Base-by-base conservation (phyloP, 192 early-diverging fungal genomes). In the Coemansia sp. region DNA sequence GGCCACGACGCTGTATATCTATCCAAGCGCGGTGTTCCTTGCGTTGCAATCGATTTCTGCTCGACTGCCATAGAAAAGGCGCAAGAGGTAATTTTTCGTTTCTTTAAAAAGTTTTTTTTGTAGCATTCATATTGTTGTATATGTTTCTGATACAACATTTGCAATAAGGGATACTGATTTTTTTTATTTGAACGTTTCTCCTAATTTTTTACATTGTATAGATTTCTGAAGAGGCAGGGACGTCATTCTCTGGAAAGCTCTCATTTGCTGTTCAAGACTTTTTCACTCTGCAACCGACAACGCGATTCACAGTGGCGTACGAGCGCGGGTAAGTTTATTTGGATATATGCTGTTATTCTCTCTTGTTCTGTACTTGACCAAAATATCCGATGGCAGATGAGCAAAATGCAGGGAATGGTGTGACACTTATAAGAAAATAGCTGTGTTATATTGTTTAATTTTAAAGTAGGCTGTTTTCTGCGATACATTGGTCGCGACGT, bases 1-100 rank as follows among this genome's bases (percentile, higher is more conserved):
- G 88, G 91, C 7, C 84, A 90, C 58, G 93, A 95, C 68, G 90
- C 92, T n/a, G 66, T 89, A 65, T 88, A 83, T 60, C 68, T 93
- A 40, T 86, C 90, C 22, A 83, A 77, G n/a, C 66, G 73, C 0
- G 73, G 78, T 11, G 51, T 72, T 25, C 63, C 75, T 11, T 75
- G 82, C 33, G 71, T 83, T 18, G 92, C 87, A n/a, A 63, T 93
- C 32, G 92, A 93, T 60, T 73, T 89, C 54, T 87, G 86, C 63
- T 73, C 80, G 60, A 76, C 83, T 17, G 89, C 86, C 45, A 82
- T 93, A 48, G 83, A 63, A 25, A 56, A 54, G 8, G 71, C 77
- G 14, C 72, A 74, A 31, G 60, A 80, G 68, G 77, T 68, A 73
- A 62, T 64, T 33, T 42, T 22, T 20, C 29, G 20, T 30, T 17